phyloP scores from a whole-genome alignment of 345 rosid species.

The Reutealis trisperma region DNA sequence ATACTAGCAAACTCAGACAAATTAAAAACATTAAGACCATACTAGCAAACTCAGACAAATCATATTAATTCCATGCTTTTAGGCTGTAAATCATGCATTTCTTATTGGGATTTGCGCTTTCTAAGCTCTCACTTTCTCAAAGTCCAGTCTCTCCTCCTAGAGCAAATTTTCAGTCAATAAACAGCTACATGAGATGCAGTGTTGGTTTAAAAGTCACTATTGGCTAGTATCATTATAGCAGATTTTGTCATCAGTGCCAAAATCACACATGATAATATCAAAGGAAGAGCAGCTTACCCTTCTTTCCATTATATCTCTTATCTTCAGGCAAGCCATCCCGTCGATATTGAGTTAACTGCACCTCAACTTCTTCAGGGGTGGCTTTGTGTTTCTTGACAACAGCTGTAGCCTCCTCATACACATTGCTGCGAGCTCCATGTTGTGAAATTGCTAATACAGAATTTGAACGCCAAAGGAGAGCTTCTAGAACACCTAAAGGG shows the following conservation, averaged over 20 bases:
- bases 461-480: constrained; percentile 89
- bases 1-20: background rate
- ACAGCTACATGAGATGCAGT: background rate
- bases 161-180: background rate
- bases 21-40: background rate
- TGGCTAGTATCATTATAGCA: background rate
- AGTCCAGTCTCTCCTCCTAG: background rate
- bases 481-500: constrained; percentile 85
- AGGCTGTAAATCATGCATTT: background rate
- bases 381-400: constrained; percentile 90
- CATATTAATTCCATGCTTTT: background rate
- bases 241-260: background rate
- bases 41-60: background rate
- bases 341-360: constrained; percentile 69
- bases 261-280: background rate
- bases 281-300: constrained; percentile 44
- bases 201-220: background rate
- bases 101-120: background rate
- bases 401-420: constrained; percentile 93
- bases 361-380: constrained; percentile 83
- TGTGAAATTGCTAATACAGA: constrained; percentile 87
- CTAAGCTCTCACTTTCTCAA: background rate
- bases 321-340: constrained; percentile 73
- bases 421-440: constrained; percentile 95
- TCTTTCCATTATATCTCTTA: constrained; percentile 76